These are phyloP conservation scores for Heritiera fomes DNA, from an alignment of 345 rosid genomes.

Conservation along the genomic window DNA sequence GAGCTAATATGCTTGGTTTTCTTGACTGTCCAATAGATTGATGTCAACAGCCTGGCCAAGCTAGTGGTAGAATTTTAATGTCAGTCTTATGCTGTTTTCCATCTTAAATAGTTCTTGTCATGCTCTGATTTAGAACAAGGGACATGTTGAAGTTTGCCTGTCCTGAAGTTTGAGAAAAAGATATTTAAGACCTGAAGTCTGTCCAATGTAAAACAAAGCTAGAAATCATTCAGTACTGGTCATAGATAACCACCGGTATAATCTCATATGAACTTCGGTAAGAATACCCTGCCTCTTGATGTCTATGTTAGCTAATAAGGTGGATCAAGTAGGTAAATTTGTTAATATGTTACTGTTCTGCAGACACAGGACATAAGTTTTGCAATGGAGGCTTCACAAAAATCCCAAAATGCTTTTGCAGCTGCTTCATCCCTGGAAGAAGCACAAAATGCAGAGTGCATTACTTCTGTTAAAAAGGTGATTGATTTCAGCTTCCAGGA, in stretches of 20 bases:
- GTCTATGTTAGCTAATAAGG: conserved; percentile 13
- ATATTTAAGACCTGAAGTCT: background rate
- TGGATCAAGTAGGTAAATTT: conserved; percentile 23
- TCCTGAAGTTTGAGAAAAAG: background rate
- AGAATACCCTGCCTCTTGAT: conserved; percentile 9
- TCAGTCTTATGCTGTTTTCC: background rate
- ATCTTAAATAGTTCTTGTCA: background rate
- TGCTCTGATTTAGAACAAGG: background rate
- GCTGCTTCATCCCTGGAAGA: conserved; percentile 46
- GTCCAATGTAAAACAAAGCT: background rate
- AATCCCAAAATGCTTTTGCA: conserved; percentile 53
- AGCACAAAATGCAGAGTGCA: conserved; percentile 39
- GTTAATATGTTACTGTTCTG: conserved; percentile 34
- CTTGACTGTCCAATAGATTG: background rate
- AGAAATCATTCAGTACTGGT: background rate
- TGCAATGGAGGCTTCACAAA: conserved; percentile 78
- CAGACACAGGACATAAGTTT: conserved; percentile 63
- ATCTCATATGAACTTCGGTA: conserved; percentile 6
- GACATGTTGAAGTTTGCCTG: conserved; percentile 1
- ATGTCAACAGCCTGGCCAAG: background rate
- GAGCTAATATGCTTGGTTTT: background rate
- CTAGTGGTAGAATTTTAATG: background rate
- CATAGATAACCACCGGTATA: background rate
- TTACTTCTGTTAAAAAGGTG: conserved; percentile 53
- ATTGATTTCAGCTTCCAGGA: conserved; percentile 80